These are phyloP conservation scores for Solanum hybrid DNA, from an alignment of 305 asterid genomes.

Conservation along the genomic window DNA sequence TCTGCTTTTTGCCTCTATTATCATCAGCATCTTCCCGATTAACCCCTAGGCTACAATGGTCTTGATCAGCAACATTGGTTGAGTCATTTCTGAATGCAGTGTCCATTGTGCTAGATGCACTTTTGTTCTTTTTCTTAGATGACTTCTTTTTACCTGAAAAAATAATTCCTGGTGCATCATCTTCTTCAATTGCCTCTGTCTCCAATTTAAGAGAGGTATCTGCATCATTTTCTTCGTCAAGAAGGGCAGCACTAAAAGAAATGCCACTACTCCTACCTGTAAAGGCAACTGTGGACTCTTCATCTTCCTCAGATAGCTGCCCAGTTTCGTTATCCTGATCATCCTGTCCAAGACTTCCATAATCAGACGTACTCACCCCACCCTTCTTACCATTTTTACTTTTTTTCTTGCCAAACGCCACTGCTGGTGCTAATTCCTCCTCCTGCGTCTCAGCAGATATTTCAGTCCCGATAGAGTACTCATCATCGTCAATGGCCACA, in stretches of 20 bases:
- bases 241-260: slow-evolving; percentile 26
- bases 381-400: slow-evolving; percentile 54
- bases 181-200: slow-evolving; percentile 42
- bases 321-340: slow-evolving; percentile 32
- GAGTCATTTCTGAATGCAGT: slow-evolving; percentile 20
- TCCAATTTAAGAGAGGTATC: slow-evolving; percentile 26
- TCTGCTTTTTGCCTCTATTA: slow-evolving; percentile 26
- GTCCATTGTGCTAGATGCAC: slow-evolving; percentile 25
- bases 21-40: slow-evolving; percentile 1
- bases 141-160: slow-evolving; percentile 89
- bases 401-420: slow-evolving; percentile 44
- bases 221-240: slow-evolving; percentile 43
- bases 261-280: slow-evolving; percentile 21
- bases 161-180: slow-evolving; percentile 29
- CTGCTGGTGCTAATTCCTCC: slow-evolving; percentile 34
- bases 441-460: slow-evolving; percentile 53
- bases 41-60: slow-evolving; percentile 6
- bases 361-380: background rate
- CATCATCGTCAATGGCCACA: slow-evolving; percentile 56
- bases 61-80: slow-evolving; percentile 24
- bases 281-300: slow-evolving; percentile 23
- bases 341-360: slow-evolving; percentile 15
- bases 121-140: slow-evolving; percentile 50
- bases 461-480: slow-evolving; percentile 52
- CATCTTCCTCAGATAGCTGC: slow-evolving; percentile 15